Conservation (phyloP, 305 asterid genomes). For the Fraxinus paxiana region DNA sequence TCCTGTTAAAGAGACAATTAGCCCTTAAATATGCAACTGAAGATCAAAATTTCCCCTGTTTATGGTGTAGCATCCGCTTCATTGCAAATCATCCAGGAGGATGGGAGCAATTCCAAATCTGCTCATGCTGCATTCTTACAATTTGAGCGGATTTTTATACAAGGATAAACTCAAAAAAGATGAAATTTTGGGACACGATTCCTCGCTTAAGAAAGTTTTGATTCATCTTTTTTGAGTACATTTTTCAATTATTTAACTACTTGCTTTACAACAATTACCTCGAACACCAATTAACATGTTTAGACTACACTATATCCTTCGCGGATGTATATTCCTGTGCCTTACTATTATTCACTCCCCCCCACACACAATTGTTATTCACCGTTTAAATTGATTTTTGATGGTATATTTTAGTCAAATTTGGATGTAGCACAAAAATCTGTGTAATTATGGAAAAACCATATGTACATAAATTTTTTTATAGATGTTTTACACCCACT, state of each 20-base stretch:
- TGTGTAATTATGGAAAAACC: neutral
- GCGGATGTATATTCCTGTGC: neutral
- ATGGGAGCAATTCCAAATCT: neutral
- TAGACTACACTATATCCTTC: neutral
- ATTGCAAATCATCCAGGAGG: neutral
- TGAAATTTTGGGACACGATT: neutral
- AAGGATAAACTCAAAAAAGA: neutral
- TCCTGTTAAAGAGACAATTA: slow-evolving; percentile 29
- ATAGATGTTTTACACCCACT: no score
- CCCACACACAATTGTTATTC: neutral
- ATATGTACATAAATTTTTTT: no score
- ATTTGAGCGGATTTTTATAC: neutral
- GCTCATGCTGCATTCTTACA: neutral
- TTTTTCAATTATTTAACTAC: neutral
- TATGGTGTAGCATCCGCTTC: neutral
- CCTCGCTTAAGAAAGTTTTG: neutral
- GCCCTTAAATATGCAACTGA: slow-evolving; percentile 15
- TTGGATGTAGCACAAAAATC: neutral
- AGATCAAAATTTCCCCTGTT: neutral
- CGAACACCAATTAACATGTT: neutral
- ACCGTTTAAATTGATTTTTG: neutral
- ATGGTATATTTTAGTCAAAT: neutral
- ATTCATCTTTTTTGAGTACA: neutral
- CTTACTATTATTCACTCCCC: no score
- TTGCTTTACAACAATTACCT: neutral